Conservation (phyloP, 208 protist genomes). For the Leptomonas pyrrhocoris region DNA sequence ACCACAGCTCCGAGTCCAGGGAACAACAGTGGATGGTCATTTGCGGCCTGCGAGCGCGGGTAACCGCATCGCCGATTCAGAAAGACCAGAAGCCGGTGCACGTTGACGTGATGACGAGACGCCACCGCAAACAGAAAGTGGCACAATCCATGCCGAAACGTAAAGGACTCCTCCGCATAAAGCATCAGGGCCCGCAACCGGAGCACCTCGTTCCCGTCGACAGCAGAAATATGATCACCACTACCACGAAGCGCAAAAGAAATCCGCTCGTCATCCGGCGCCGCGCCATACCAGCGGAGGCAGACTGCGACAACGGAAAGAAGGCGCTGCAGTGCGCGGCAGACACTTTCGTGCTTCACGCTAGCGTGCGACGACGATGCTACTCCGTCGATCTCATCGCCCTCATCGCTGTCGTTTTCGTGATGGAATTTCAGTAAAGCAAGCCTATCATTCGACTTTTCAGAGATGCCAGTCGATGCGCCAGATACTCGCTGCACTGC, state of each 20-base stretch:
- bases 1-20: not conserved
- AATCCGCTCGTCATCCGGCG: too few species aligned
- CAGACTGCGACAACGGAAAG: slow-evolving; percentile 4
- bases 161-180: not conserved
- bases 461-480: not conserved
- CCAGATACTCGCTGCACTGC: slow-evolving; percentile 1
- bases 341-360: not conserved
- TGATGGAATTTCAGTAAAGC: not conserved
- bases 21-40: not conserved
- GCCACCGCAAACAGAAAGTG: slow-evolving; percentile 3
- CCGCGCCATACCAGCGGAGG: slow-evolving; percentile 7
- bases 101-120: not conserved
- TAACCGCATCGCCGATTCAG: not conserved
- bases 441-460: not conserved
- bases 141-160: not conserved
- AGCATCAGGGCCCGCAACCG: not conserved
- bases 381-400: not conserved
- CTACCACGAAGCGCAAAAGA: not conserved
- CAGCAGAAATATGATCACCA: not conserved
- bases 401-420: not conserved
- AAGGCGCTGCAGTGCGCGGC: not conserved
- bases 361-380: not conserved
- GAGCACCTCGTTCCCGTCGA: not conserved
- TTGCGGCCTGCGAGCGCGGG: not conserved
- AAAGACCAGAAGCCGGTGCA: not conserved